Conservation (phyloP, 805 yeast species). For the Grigorovia humatica region DNA sequence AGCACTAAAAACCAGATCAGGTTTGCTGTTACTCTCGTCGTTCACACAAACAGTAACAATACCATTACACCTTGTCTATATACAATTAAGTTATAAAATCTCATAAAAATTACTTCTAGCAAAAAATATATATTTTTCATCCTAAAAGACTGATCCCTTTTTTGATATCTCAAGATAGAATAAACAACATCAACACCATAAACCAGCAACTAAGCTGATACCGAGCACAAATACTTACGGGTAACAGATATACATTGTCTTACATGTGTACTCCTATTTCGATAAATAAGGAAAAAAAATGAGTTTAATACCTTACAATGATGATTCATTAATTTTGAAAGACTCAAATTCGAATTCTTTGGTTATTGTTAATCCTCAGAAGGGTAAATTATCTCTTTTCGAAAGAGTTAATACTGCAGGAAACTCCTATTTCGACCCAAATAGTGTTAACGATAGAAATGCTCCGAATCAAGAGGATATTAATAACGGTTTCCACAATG, state of each 20-base stretch:
- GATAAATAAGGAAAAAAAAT: conserved; percentile 2
- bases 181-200: too few relatives aligned
- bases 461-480: background rate
- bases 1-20: too few relatives aligned
- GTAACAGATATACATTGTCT: too few relatives aligned
- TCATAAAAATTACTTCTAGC: too few relatives aligned
- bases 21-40: too few relatives aligned
- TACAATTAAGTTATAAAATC: background rate
- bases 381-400: conserved; percentile 19
- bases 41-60: too few relatives aligned
- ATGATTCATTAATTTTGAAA: conserved; percentile 20
- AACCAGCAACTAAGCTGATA: too few relatives aligned
- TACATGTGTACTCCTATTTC: background rate
- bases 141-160: too few relatives aligned
- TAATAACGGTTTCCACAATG: background rate
- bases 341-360: conserved; percentile 24
- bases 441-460: background rate
- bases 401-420: conserved; percentile 8
- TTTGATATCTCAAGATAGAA: too few relatives aligned
- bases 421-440: background rate
- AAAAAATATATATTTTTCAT: too few relatives aligned
- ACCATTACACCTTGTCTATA: background rate
- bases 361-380: conserved; percentile 20
- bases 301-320: conserved; percentile 22
- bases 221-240: too few relatives aligned